These are phyloP conservation scores for Wickerhamiella dianesei DNA, from an alignment of 805 yeast species.

Conservation along the genomic window DNA sequence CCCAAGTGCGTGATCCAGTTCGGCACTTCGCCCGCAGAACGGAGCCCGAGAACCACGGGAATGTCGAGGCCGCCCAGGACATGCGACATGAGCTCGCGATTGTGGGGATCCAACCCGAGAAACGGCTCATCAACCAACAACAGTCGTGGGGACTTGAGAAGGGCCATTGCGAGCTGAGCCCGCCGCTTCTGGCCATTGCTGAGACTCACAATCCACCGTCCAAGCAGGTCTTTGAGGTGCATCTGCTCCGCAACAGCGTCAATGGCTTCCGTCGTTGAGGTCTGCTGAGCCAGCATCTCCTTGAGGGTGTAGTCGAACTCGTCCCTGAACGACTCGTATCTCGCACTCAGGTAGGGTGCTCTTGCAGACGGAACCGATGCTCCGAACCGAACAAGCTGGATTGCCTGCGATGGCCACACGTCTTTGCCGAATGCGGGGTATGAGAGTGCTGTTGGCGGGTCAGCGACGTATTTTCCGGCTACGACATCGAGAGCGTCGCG, in stretches of 20 bases:
- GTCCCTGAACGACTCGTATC: constrained; percentile 81
- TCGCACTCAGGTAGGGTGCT: constrained; percentile 66
- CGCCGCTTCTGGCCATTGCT: constrained; percentile 92
- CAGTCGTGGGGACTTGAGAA: constrained; percentile 50
- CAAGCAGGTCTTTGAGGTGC: constrained; percentile 40
- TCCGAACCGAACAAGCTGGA: constrained; percentile 32
- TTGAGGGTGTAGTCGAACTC: constrained; percentile 62
- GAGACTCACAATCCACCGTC: constrained; percentile 71
- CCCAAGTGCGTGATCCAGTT: constrained; percentile 67
- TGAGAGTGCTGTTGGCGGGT: constrained; percentile 39
- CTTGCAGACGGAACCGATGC: constrained; percentile 29
- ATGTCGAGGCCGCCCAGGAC: constrained; percentile 36
- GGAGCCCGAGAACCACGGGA: constrained; percentile 53
- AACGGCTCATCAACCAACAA: constrained; percentile 83
- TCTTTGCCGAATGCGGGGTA: constrained; percentile 40
- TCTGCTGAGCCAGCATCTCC: constrained; percentile 35
- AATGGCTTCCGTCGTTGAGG: constrained; percentile 28
- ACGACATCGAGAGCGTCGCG: constrained; percentile 40
- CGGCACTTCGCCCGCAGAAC: constrained; percentile 66
- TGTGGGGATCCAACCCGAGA: constrained; percentile 73
- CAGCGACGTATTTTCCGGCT: constrained; percentile 40
- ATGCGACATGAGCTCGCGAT: constrained; percentile 44
- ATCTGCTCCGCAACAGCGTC: constrained; percentile 36
- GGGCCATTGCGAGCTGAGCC: constrained; percentile 68
- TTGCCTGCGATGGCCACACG: constrained; percentile 34